Percentiles rank a stretch among this genome's conserved stretches.
These are phyloP conservation scores for Diutina ranongensis DNA, from an alignment of 1,139 yeast species.

Conservation along the genomic window DNA sequence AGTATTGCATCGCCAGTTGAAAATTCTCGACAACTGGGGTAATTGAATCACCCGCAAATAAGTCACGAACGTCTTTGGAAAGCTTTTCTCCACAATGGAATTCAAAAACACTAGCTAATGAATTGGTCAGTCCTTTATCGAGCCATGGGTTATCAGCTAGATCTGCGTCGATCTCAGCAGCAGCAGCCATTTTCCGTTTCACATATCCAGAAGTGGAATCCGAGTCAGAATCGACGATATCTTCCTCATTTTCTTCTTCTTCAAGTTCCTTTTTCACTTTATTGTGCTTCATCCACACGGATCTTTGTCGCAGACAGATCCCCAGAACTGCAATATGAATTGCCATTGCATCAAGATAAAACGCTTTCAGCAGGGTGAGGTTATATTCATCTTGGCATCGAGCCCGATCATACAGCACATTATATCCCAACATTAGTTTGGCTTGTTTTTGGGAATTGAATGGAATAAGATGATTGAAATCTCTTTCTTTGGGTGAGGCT, in stretches of 20 bases:
- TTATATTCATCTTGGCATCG: slow-evolving; percentile 76
- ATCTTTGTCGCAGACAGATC: slow-evolving; percentile 85
- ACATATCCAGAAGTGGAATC: neutral
- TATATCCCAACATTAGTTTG: slow-evolving; percentile 75
- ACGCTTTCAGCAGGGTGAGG: slow-evolving; percentile 53
- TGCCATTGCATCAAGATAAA: slow-evolving; percentile 86
- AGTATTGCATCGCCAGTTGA: slow-evolving; percentile 56
- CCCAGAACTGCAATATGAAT: slow-evolving; percentile 87
- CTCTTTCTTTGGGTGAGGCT: slow-evolving; percentile 9
- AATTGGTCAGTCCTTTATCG: slow-evolving; percentile 62
- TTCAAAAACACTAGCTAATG: slow-evolving; percentile 69
- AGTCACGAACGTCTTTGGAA: slow-evolving; percentile 57
- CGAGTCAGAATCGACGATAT: slow-evolving; percentile 6
- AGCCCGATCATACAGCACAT: slow-evolving; percentile 85
- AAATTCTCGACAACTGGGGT: slow-evolving; percentile 46
- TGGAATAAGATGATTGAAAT: slow-evolving; percentile 66
- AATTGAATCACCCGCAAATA: slow-evolving; percentile 46
- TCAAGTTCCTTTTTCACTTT: slow-evolving; percentile 18
- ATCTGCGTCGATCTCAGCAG: slow-evolving; percentile 19
- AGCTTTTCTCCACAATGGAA: slow-evolving; percentile 67
- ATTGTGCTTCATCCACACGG: slow-evolving; percentile 59
- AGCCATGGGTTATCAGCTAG: slow-evolving; percentile 65
- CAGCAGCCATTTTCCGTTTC: slow-evolving; percentile 6
- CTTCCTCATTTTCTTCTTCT: slow-evolving; percentile 10
- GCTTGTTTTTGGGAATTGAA: slow-evolving; percentile 37